Percentiles rank a stretch among this genome's conserved stretches.
These are phyloP conservation scores for Lodderomyces jiufengensis DNA, from an alignment of 1,139 yeast species.

Conservation along the genomic window DNA sequence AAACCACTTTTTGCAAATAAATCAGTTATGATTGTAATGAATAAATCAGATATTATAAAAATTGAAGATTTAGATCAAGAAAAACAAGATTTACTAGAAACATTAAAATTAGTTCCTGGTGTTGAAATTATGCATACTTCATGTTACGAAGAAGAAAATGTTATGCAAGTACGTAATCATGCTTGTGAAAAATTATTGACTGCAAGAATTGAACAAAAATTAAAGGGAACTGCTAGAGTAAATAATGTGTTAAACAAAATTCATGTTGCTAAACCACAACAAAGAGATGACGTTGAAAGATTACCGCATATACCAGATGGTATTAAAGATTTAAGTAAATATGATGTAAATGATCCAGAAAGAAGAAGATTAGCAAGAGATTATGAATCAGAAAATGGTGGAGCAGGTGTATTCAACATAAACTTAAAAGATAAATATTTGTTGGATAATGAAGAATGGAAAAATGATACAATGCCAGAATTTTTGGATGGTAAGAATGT, in stretches of 20 bases:
- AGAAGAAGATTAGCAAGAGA: conserved; percentile 83
- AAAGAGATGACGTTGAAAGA: conserved; percentile 83
- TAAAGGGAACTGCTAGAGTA: conserved; percentile 90
- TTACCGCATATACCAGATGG: conserved; percentile 80
- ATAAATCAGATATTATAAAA: conserved; percentile 86
- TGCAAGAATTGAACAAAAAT: conserved; percentile 93
- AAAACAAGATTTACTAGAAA: conserved; percentile 66
- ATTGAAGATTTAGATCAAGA: conserved; percentile 80
- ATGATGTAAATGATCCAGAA: conserved; percentile 76
- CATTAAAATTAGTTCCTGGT: conserved; percentile 63
- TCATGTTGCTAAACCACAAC: conserved; percentile 87
- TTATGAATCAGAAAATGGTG: conserved; percentile 91
- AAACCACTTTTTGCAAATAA: conserved; percentile 97
- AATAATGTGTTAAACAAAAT: conserved; percentile 88
- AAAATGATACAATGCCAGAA: conserved; percentile 96
- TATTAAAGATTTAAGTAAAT: conserved; percentile 54
- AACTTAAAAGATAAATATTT: conserved; percentile 89
- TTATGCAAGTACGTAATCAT: conserved; percentile 92
- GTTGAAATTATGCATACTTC: conserved; percentile 93
- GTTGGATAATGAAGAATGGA: conserved; percentile 96
- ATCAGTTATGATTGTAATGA: conserved; percentile 91
- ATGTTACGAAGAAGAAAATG: conserved; percentile 91
- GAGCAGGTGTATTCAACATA: conserved; percentile 96
- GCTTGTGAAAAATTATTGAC: conserved; percentile 96
- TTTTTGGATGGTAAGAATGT: conserved; percentile 93